A percentile compares a stretch with the other conserved stretches of the same genome.
These are phyloP conservation scores for Ceratobasidium sp. DNA, from an alignment of 1,284 basidiomycete species.

Conservation along the genomic window DNA sequence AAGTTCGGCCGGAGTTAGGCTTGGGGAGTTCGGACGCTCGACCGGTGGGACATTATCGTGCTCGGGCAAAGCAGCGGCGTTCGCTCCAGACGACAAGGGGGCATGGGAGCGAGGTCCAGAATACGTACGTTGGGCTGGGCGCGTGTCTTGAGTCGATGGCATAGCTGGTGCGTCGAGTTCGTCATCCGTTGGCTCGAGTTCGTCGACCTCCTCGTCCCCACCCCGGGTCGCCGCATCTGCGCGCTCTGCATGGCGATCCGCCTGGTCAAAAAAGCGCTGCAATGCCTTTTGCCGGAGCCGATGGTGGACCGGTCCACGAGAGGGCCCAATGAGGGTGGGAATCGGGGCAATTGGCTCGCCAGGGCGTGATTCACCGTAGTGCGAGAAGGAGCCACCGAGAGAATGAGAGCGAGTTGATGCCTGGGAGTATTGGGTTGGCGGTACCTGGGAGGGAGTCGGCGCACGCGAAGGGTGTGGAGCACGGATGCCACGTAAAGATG, in stretches of 20 bases:
- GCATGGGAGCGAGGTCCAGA: background rate
- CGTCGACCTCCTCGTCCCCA: background rate
- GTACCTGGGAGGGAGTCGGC: background rate
- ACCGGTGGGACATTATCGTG: background rate
- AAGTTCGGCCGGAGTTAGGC: background rate
- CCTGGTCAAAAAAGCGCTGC: background rate
- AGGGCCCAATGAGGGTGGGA: background rate
- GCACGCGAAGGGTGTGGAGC: background rate
- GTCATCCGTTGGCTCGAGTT: background rate
- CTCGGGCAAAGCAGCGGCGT: background rate
- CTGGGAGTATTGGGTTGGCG: background rate
- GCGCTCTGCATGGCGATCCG: background rate
- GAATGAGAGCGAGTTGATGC: background rate
- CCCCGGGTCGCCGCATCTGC: background rate
- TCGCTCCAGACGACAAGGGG: background rate
- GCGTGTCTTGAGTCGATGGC: background rate
- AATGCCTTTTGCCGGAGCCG: background rate
- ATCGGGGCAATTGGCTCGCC: background rate
- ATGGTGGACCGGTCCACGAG: background rate
- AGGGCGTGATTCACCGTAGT: background rate
- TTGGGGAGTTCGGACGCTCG: background rate
- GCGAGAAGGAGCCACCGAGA: background rate
- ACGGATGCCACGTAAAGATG: background rate
- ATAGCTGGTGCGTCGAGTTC: background rate
- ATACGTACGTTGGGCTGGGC: background rate